These are phyloP conservation scores for Plantago ovata DNA, from an alignment of 257 asterid genomes.

Conservation along the genomic window DNA sequence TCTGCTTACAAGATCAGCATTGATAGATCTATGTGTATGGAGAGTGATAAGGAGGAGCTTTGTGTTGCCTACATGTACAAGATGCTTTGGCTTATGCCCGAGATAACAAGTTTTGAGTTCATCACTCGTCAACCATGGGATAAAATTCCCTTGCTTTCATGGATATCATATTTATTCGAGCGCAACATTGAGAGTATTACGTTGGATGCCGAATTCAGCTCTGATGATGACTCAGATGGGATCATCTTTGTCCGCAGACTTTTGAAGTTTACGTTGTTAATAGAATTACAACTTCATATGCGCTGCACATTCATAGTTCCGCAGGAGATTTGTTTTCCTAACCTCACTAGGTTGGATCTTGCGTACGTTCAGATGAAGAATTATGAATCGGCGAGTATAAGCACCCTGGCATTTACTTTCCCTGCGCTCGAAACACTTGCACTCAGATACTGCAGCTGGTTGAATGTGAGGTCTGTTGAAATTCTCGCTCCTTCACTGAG, in stretches of 20 bases:
- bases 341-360: neutral
- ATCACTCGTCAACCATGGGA: too few species aligned
- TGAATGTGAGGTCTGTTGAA: neutral
- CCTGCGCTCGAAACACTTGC: neutral
- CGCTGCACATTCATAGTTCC: constrained; percentile 3
- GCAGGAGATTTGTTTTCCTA: neutral
- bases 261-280: neutral
- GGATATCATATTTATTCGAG: neutral
- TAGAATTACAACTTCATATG: neutral
- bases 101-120: neutral
- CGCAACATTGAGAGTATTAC: neutral
- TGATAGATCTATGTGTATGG: neutral
- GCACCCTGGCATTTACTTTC: neutral
- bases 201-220: too few species aligned
- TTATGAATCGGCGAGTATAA: neutral
- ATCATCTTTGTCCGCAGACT: neutral
- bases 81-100: neutral
- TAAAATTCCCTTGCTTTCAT: too few species aligned
- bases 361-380: neutral
- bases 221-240: neutral
- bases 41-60: neutral
- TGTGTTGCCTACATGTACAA: neutral
- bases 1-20: neutral
- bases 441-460: neutral
- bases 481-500: neutral